Evolutionary conservation across 306 rosid species (phyloP), one percentile per base, ranked within the genome.

Genomic region (Vigna hirtella): DNA sequence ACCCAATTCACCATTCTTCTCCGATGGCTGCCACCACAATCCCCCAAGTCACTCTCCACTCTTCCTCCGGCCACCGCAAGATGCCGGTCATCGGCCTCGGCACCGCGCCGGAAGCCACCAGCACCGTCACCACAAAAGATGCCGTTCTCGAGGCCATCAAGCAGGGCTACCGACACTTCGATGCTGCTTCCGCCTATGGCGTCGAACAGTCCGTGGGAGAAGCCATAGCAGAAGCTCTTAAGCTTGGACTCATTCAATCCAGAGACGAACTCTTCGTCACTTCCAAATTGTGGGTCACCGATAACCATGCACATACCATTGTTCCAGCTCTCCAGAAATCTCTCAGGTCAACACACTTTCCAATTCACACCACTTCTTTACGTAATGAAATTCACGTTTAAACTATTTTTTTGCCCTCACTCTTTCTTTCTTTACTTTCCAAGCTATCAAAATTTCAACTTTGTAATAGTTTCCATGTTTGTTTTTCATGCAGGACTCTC

Each of bases 171-270:
- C 69, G 86, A 8, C 89, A 83, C n/a, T 81, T 88, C 51, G 91
- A 88, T 70, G 77, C 91, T 16, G 91, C 91, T 5, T 55, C 89
- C 68, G 86, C 85, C 0, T 88, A 88, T 71, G 85, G 85, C 3
- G 84, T 76, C 2, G 91, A 88, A 50, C 57, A 79, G 20, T 72
- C 86, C 1, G 65, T 86, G 0, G 88, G 91, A 0, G 83, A 75
- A 58, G 89, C 86, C 72, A 62, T 88, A 1, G 14, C 70, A 9
- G 83, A 83, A 71, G 87, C 91, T 12, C 83, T 87, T 15, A 22
- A 82, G 6, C 77, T 76, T 20, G 91, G 89, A 15, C 75, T 81
- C 0, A 17, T 88, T 70, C 51, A 76, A 10, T 76, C 83, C 43
- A 40, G 89, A 10, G 80, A 83, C 2, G 70, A 86, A 9, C 81